Evolutionary conservation across 257 asterid genomes (phyloP).

Genomic region (Leonotis leonurus): DNA sequence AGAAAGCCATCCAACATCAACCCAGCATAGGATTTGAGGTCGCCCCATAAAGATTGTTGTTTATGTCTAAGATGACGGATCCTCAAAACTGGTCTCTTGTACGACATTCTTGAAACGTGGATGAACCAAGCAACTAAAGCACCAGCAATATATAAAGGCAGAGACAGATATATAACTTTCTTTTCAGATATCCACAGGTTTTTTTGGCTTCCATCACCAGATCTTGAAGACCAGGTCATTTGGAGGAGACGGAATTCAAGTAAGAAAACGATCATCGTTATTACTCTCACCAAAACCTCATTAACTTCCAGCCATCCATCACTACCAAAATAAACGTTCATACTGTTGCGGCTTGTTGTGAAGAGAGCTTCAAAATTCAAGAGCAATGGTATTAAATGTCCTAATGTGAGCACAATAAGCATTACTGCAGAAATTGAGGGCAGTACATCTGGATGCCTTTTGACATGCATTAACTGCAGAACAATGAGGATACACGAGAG

Average conservation of each 20-base stretch:
- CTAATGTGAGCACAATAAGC: conserved; percentile 64
- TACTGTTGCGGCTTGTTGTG: conserved; percentile 35
- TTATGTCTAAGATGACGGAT: conserved; percentile 3
- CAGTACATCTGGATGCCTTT: conserved; percentile 44
- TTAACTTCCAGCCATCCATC: conserved; percentile 83
- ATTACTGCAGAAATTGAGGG: conserved; percentile 57
- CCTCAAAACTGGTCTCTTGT: conserved; percentile 19
- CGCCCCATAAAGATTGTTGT: conserved; percentile 52
- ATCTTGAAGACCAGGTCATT: conserved; percentile 68
- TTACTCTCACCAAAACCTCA: conserved; percentile 73
- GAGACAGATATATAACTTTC: conserved; percentile 55
- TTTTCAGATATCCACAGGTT: conserved; percentile 54
- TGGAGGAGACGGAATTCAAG: conserved; percentile 78
- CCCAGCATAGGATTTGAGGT: conserved; percentile 63
- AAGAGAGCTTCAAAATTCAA: conserved; percentile 84
- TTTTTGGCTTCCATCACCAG: conserved; percentile 32
- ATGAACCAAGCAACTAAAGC: conserved; percentile 63
- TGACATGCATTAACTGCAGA: conserved; percentile 67
- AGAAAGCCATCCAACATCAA: conserved; percentile 69
- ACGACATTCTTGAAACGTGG: conserved; percentile 37
- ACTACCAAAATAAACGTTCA: conserved; percentile 48
- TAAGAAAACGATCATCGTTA: conserved; percentile 86
- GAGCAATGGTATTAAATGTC: conserved; percentile 68
- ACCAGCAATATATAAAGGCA: conserved; percentile 64
- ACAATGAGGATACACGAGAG: conserved; percentile 59